These are phyloP conservation scores for Pleurotus pulmonarius DNA, from an alignment of 768 basidiomycete species.

Conservation along the genomic window DNA sequence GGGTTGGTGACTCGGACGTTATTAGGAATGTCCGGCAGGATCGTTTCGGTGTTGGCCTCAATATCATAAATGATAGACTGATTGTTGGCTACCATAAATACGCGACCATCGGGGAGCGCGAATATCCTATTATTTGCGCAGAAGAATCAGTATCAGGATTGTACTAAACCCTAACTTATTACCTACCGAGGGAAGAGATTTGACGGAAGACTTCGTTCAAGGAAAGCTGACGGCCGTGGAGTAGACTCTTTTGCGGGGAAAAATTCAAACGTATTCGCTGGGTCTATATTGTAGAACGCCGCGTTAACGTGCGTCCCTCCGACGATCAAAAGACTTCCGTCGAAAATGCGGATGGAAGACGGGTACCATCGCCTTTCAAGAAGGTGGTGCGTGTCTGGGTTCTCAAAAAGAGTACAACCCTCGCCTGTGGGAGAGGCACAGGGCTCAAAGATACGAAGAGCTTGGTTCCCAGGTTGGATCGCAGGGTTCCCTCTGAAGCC, in stretches of 20 bases:
- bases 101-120: slow-evolving; percentile 48
- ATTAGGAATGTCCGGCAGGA: slow-evolving; percentile 31
- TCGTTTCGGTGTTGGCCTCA: slow-evolving; percentile 27
- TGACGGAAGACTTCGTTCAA: slow-evolving; percentile 46
- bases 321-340: slow-evolving; percentile 28
- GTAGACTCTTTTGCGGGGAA: slow-evolving; percentile 42
- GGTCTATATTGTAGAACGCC: slow-evolving; percentile 21
- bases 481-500: slow-evolving; percentile 27
- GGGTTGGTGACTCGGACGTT: slow-evolving; percentile 49
- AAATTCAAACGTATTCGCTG: slow-evolving; percentile 43
- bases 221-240: slow-evolving; percentile 44
- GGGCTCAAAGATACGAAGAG: slow-evolving; percentile 19
- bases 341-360: slow-evolving; percentile 44
- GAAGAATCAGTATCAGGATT: slow-evolving; percentile 29
- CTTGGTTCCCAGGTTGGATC: slow-evolving; percentile 19
- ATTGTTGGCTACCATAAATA: slow-evolving; percentile 32
- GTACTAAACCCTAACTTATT: slow-evolving; percentile 40
- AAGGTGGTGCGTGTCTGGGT: slow-evolving; percentile 43
- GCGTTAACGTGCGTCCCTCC: slow-evolving; percentile 35
- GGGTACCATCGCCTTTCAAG: slow-evolving; percentile 56
- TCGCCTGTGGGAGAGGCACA: slow-evolving; percentile 16
- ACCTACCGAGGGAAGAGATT: slow-evolving; percentile 47
- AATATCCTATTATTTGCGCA: slow-evolving; percentile 30
- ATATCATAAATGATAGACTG: slow-evolving; percentile 32
- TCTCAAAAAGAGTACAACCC: slow-evolving; percentile 31